phyloP scores from a whole-genome alignment of 2,329 filamentous ascomycete genomes.

The Penicillium sp. region DNA sequence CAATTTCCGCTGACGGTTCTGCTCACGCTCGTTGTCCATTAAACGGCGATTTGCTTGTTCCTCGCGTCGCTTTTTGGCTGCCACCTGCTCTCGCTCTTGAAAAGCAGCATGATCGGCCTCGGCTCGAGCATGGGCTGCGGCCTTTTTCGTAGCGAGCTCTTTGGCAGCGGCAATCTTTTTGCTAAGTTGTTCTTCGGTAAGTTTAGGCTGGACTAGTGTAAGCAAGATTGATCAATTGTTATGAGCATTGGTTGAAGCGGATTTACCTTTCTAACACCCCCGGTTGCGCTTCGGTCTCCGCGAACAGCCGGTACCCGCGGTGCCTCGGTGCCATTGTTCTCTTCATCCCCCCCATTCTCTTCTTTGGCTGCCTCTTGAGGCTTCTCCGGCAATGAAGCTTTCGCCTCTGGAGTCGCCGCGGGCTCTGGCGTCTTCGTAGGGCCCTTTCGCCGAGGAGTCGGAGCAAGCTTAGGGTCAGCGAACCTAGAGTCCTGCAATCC shows the following conservation, averaged over 20 bases:
- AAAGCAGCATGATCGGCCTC: slow-evolving; percentile 66
- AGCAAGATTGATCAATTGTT: slow-evolving; percentile 8
- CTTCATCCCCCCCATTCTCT: slow-evolving; percentile 7
- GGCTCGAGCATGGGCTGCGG: slow-evolving; percentile 62
- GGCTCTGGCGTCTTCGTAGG: slow-evolving; percentile 19
- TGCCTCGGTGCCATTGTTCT: slow-evolving; percentile 20
- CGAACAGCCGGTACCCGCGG: slow-evolving; percentile 48
- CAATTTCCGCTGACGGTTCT: slow-evolving; percentile 59
- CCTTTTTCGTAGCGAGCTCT: slow-evolving; percentile 59
- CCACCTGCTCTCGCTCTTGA: slow-evolving; percentile 60
- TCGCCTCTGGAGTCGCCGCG: slow-evolving; percentile 8
- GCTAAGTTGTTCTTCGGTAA: slow-evolving; percentile 63
- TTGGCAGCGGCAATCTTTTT: slow-evolving; percentile 61
- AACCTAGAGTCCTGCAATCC: slow-evolving; percentile 11
- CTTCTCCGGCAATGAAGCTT: slow-evolving; percentile 8
- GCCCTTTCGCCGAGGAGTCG: slow-evolving; percentile 8
- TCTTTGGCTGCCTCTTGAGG: slow-evolving; percentile 10
- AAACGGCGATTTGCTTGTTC: slow-evolving; percentile 51
- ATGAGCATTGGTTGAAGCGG: not conserved
- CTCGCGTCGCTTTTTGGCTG: slow-evolving; percentile 55
- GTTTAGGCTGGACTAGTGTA: slow-evolving; percentile 51
- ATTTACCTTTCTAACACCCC: slow-evolving; percentile 49
- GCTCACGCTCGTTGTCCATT: slow-evolving; percentile 63
- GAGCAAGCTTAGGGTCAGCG: slow-evolving; percentile 17
- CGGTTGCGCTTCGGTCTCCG: slow-evolving; percentile 55